Percentiles rank a stretch among this genome's conserved stretches.
Conservation (phyloP, 148 eudicot species). For the Rhododendron simsii region DNA sequence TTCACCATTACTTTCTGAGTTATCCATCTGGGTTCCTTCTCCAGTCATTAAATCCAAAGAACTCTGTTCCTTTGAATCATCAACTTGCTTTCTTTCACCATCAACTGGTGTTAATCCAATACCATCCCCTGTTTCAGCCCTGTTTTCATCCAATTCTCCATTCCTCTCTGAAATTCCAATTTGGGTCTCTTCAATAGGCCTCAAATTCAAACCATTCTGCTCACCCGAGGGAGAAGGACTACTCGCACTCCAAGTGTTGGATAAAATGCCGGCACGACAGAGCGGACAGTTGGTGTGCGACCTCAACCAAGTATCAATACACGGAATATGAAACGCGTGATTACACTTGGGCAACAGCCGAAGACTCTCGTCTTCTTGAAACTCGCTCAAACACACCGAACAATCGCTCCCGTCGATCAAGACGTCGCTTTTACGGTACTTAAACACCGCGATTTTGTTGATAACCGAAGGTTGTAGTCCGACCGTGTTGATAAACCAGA, state of each 20-base stretch:
- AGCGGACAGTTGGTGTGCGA: slow-evolving; percentile 64
- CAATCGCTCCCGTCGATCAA: slow-evolving; percentile 52
- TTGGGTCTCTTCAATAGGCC: slow-evolving; percentile 9
- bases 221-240: slow-evolving; percentile 18
- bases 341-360: slow-evolving; percentile 61
- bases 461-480: slow-evolving; percentile 52
- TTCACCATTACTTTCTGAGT: slow-evolving; percentile 24
- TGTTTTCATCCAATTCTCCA: slow-evolving; percentile 16
- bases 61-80: slow-evolving; percentile 6
- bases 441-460: slow-evolving; percentile 37
- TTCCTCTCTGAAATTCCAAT: slow-evolving; percentile 21
- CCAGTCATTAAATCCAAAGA: slow-evolving; percentile 9
- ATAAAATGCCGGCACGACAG: slow-evolving; percentile 47
- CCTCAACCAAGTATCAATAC: slow-evolving; percentile 69
- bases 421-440: slow-evolving; percentile 33
- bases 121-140: slow-evolving; percentile 4
- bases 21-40: slow-evolving; percentile 16
- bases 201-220: slow-evolving; percentile 11
- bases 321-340: slow-evolving; percentile 66
- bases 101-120: not conserved
- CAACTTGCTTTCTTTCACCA: slow-evolving; percentile 6
- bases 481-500: slow-evolving; percentile 55
- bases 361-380: slow-evolving; percentile 45
- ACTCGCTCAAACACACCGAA: slow-evolving; percentile 55
- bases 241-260: slow-evolving; percentile 9